Evolutionary conservation across 2,329 filamentous ascomycete species (phyloP).

Genomic region (Alternaria panax): DNA sequence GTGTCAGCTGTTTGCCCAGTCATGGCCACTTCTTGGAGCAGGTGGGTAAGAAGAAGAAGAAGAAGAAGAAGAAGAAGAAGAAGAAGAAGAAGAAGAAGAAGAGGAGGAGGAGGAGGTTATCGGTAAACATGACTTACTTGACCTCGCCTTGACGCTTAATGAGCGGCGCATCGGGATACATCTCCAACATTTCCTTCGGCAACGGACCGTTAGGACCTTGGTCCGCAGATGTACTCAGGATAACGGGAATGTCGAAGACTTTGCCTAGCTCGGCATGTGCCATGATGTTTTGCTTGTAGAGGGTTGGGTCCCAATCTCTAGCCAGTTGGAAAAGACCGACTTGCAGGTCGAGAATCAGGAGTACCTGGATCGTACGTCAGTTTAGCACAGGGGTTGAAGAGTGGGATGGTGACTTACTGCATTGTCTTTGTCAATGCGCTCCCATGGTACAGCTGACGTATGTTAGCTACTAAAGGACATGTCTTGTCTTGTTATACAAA

Average conservation of each 20-base stretch:
- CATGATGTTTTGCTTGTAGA: conserved; percentile 72
- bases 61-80: neutral
- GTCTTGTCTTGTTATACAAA: neutral
- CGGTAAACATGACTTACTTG: conserved; percentile 52
- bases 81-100: neutral
- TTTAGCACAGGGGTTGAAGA: neutral
- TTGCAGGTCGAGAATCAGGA: conserved; percentile 68
- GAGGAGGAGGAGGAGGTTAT: too few species aligned
- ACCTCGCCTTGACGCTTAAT: conserved; percentile 75
- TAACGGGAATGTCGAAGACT: conserved; percentile 71
- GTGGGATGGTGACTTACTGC: conserved; percentile 32
- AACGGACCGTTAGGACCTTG: conserved; percentile 74
- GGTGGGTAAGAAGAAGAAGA: neutral
- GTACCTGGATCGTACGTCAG: conserved; percentile 48
- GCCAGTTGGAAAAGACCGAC: conserved; percentile 66
- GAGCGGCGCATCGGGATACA: conserved; percentile 72
- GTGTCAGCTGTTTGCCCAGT: conserved; percentile 5
- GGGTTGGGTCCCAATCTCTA: conserved; percentile 70
- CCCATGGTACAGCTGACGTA: conserved; percentile 47
- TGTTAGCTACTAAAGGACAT: conserved; percentile 23
- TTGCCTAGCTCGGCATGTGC: conserved; percentile 72
- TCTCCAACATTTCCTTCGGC: conserved; percentile 71
- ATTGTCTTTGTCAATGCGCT: conserved; percentile 54
- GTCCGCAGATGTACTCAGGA: conserved; percentile 75
- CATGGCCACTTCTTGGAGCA: neutral